Evolutionary conservation across 371 early-diverging fungal genomes (phyloP), one percentile per base, ranked within the genome.

Genomic region (Basidiobolus meristosporus): DNA sequence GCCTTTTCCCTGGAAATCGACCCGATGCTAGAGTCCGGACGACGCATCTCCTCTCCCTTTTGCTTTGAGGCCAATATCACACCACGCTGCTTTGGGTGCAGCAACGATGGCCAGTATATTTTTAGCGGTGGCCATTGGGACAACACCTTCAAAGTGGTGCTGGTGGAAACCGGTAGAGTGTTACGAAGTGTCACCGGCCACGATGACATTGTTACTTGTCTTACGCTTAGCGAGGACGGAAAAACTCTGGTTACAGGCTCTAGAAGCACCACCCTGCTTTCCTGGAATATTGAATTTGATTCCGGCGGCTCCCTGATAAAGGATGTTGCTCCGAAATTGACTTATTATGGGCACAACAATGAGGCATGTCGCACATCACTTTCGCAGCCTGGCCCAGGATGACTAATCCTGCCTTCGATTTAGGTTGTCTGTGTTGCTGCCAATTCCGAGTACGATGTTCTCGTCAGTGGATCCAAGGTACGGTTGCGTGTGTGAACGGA

Each of bases 241-340:
- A 45, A 46, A 16, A 59, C 47, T 16, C 36, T 81, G 1, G 62
- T 73, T 10, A 65, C 66, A 1, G 83, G 80, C n/a, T 78, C 80
- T 3, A 54, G 65, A 38, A 73, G 76, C 47, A 64, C 74, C 17
- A 62, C 63, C 17, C 71, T 68, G 2, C 48, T 59, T 29, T 53
- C 74, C 7, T 81, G 80, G 78, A 29, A 36, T 29, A 10, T 5
- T 15, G 2, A 31, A 6, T 17, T 3, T 7, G 10, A 29, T 2
- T 16, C 6, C 18, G 9, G 20, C 19, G 7, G 19, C 17, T 15
- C n/a, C 18, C 3, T 40, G 12, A 15, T 30, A 31, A 21, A 16
- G 30, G 15, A 43, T 16, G 21, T 31, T 15, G 15, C 18, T 31
- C 7, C 21, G 37, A 11, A 20, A 19, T 6, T 30, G 21, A 38